Evolutionary conservation across 139 green algal genomes (phyloP).

Genomic region (Chlamydomonas incerta): DNA sequence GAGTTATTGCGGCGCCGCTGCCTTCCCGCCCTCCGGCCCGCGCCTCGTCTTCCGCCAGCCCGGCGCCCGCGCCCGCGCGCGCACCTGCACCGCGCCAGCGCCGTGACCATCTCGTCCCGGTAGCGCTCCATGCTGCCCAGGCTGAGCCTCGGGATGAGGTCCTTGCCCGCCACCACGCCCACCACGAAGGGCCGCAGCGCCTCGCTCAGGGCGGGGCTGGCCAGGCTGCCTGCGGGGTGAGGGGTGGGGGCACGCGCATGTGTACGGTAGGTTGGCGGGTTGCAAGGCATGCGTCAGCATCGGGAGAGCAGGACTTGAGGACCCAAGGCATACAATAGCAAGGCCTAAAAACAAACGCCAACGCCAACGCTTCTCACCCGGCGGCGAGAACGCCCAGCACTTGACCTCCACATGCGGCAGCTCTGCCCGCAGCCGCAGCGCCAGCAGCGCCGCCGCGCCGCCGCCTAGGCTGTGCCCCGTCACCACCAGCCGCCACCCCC

Average conservation of each 20-base stretch:
- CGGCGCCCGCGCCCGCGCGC: neutral
- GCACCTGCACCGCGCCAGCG: slow-evolving; percentile 33
- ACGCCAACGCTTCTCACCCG: neutral
- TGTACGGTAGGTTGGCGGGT: neutral
- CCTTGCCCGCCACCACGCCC: slow-evolving; percentile 65
- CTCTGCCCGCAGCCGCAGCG: slow-evolving; percentile 59
- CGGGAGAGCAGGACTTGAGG: too few species aligned
- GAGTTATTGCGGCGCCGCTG: too few species aligned
- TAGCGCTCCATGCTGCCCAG: slow-evolving; percentile 43
- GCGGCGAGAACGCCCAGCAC: slow-evolving; percentile 75
- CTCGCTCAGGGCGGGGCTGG: slow-evolving; percentile 30
- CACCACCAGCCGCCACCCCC: slow-evolving; percentile 69
- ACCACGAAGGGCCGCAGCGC: slow-evolving; percentile 55
- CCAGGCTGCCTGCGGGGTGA: slow-evolving; percentile 20
- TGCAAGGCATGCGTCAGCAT: too few species aligned
- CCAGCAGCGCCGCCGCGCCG: slow-evolving; percentile 74
- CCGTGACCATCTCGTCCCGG: slow-evolving; percentile 37
- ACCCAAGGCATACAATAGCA: too few species aligned
- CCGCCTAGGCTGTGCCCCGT: slow-evolving; percentile 80
- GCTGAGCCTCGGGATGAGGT: slow-evolving; percentile 75
- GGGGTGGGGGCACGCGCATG: too few species aligned
- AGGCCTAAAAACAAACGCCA: too few species aligned
- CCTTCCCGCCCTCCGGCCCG: neutral
- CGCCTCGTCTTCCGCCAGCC: neutral
- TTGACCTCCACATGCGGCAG: slow-evolving; percentile 58